Evolutionary conservation across 768 basidiomycete species (phyloP), one percentile per base, ranked within the genome.

Genomic region (Tylopilus balloui): DNA sequence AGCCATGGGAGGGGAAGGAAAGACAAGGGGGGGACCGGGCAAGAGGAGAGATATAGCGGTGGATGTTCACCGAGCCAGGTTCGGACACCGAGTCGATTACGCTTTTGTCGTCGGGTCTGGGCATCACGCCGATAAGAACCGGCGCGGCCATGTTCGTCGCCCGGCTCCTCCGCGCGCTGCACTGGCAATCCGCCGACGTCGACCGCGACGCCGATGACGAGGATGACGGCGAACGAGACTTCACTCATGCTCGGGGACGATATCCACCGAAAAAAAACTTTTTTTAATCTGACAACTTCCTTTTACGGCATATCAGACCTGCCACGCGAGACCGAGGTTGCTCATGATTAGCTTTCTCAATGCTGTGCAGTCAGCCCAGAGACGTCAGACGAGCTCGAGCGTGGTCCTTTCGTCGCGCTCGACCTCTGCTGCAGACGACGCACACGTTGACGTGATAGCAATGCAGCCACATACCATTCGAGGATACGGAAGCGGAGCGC

Each of bases 11-110:
- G 61, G 51, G 50, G 51, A 48, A 50, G 51, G 48, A 31, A 51
- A 56, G 38, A 51, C 40, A 56, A 57, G 60, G 51, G 41, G 51
- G 38, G 14, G 42, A 53, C 44, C 45, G 56, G 56, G 45, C 29
- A 50, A 53, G 54, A 45, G 21, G 41, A 42, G 43, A 48, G 54
- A 60, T 66, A 64, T 62, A 58, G 37, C 20, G 42, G 19, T n/a
- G 42, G 57, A 58, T 65, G 59, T 63, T 69, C 69, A 69, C 70
- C 69, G 70, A 70, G 70, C 69, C 70, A 67, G 61, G 57, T 63
- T 38, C 60, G 47, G 55, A 64, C 70, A 67, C 70, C 67, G 67
- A 71, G 63, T 67, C 54, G 54, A 62, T 69, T 69, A 67, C 65
- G 60, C 56, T 65, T 57, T 59, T 48, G 54, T 54, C 55, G 41